Evolutionary conservation across 2,329 filamentous ascomycete species (phyloP).

Genomic region (Teratosphaeria destructans): DNA sequence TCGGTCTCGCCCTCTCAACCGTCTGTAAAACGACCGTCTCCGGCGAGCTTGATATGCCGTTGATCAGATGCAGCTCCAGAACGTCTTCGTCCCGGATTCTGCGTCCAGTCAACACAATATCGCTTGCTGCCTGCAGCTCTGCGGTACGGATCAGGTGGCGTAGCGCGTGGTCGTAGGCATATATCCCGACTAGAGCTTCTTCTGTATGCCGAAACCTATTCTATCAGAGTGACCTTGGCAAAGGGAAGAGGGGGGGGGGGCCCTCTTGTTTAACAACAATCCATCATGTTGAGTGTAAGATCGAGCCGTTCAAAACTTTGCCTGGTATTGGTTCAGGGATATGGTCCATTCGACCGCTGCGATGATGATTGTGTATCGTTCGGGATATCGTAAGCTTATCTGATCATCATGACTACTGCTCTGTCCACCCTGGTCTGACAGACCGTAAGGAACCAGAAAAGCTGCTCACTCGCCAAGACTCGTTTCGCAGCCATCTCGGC

Average conservation of each 20-base stretch:
- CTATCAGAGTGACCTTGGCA: no score
- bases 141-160: conserved; percentile 39
- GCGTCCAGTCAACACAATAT: conserved; percentile 40
- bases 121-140: conserved; percentile 38
- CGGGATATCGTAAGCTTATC: no score
- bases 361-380: no score
- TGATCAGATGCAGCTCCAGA: background rate
- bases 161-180: conserved; percentile 40
- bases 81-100: conserved; percentile 18
- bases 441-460: background rate
- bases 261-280: no score
- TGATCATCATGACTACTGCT: no score
- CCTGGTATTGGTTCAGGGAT: no score
- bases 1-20: conserved; percentile 19
- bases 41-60: background rate
- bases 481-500: no score
- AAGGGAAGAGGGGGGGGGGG: no score
- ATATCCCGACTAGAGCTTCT: conserved; percentile 42
- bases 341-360: no score
- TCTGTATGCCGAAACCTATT: conserved; percentile 34
- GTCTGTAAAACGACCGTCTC: conserved; percentile 20
- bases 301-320: no score
- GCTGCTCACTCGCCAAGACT: background rate
- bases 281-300: no score
- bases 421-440: no score